Percentiles rank a stretch among this genome's conserved stretches.
Evolutionary conservation across 305 asterid genomes (phyloP).

Genomic region (Fraxinus latifolia): DNA sequence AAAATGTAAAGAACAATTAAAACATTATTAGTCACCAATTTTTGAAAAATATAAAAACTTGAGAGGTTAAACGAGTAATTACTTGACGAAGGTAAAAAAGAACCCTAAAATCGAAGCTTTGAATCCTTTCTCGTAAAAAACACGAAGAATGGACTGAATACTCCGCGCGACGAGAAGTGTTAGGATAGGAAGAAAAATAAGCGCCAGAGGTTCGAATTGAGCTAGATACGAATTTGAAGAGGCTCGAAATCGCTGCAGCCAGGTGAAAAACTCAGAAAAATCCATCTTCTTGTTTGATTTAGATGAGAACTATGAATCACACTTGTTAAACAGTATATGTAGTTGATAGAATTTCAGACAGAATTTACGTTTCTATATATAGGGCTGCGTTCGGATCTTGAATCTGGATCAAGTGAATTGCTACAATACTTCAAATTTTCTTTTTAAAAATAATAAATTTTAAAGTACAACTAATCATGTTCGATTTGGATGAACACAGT

Average conservation of each 20-base stretch:
- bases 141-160: slow-evolving; percentile 39
- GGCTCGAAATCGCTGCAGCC: slow-evolving; percentile 52
- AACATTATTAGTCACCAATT: neutral
- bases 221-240: slow-evolving; percentile 57
- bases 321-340: neutral
- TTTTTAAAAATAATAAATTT: no score
- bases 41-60: neutral
- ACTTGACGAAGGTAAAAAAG: slow-evolving; percentile 59
- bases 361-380: neutral
- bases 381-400: no score
- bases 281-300: slow-evolving; percentile 39
- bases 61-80: slow-evolving; percentile 22
- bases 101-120: slow-evolving; percentile 53
- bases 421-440: no score
- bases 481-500: no score
- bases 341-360: neutral
- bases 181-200: slow-evolving; percentile 47
- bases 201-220: slow-evolving; percentile 62
- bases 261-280: slow-evolving; percentile 26
- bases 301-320: neutral
- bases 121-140: slow-evolving; percentile 61
- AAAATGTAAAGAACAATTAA: neutral
- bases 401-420: no score
- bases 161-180: slow-evolving; percentile 53
- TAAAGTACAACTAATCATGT: no score